These are phyloP conservation scores for Globisporangium nunn DNA, from an alignment of 352 stramenopile species.

Conservation along the genomic window DNA sequence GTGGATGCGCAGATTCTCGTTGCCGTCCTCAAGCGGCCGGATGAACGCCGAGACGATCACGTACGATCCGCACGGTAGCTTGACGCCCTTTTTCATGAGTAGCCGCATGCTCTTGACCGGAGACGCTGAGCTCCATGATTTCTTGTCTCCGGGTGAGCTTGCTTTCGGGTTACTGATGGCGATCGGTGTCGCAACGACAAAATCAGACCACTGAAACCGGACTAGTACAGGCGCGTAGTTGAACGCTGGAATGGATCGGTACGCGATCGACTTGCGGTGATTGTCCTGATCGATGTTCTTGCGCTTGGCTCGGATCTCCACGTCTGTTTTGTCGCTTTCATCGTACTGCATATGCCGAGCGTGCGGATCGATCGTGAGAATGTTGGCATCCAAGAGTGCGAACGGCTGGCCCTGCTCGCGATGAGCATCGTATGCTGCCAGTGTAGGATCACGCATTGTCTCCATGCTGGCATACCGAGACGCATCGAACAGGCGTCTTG, in stretches of 20 bases:
- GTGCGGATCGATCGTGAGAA: conserved; percentile 43
- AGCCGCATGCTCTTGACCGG: conserved; percentile 50
- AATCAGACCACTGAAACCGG: conserved; percentile 72
- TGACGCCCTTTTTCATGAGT: conserved; percentile 48
- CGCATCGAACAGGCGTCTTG: conserved; percentile 20
- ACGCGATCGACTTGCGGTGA: conserved; percentile 49
- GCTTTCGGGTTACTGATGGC: conserved; percentile 2
- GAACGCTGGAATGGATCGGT: conserved; percentile 53
- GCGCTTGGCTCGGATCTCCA: conserved; percentile 45
- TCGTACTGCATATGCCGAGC: conserved; percentile 40
- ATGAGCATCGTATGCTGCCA: conserved; percentile 49
- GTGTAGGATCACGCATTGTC: conserved; percentile 26
- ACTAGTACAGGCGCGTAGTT: conserved; percentile 58
- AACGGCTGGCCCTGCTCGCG: conserved; percentile 45
- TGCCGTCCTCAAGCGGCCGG: conserved; percentile 58
- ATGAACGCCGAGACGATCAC: conserved; percentile 66
- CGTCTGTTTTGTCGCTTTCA: conserved; percentile 29
- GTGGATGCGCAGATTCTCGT: conserved; percentile 61
- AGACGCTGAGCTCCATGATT: conserved; percentile 17
- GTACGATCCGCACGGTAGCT: conserved; percentile 50
- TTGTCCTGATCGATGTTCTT: conserved; percentile 59
- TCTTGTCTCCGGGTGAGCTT: conserved; percentile 3
- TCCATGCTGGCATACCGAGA: conserved; percentile 19
- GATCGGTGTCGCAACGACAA: conserved; percentile 55
- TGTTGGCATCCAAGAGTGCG: conserved; percentile 39